Evolutionary conservation across 1,284 basidiomycete genomes (phyloP), one percentile per base, ranked within the genome.

Genomic region (Fereydounia khargensis): DNA sequence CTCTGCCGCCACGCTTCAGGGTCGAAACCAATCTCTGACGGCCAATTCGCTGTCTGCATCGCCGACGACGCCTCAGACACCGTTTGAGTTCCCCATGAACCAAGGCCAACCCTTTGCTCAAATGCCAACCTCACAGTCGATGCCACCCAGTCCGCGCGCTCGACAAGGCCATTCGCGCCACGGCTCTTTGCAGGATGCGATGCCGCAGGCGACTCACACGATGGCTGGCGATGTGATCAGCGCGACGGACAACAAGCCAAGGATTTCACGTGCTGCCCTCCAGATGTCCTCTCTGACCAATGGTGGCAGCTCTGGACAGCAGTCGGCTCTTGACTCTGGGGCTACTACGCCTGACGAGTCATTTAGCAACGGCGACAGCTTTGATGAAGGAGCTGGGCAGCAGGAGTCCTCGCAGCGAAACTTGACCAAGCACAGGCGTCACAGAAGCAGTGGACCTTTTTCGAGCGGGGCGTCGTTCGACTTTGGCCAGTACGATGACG

Each of bases 401-500:
- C 35, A 36, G 20, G 57, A 55, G 13, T 36, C 28, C 14, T 33
- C 30, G 7, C 25, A 53, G 25, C 36, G 35, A n/a, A 39, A 39
- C 28, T 39, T 53, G 13, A 57, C 46, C 40, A 62, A 47, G 38
- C 59, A 62, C 28, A 48, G 59, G 23, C 53, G 59, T 31, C 59
- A 62, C 35, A 46, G 59, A 18, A 38, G 54, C 49, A 62, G 59
- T 33, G 59, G 59, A 20, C 56, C 56, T 39, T 50, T 62, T 40
- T 62, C 59, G 14, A 62, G 59, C 36, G 54, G 59, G 16, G 59
- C 59, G 8, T 62, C 54, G 2, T 53, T 62, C 34, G 59, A 62
- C 20, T 54, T 57, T 27, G 34, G 27, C 2, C 46, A 36, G 3
- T 9, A 37, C 9, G 59, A 62, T 9, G 59, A 62, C 6, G 22